A percentile compares a stretch with the other conserved stretches of the same genome.
Conservation (phyloP, 345 rosid genomes). For the Brassica juncea region DNA sequence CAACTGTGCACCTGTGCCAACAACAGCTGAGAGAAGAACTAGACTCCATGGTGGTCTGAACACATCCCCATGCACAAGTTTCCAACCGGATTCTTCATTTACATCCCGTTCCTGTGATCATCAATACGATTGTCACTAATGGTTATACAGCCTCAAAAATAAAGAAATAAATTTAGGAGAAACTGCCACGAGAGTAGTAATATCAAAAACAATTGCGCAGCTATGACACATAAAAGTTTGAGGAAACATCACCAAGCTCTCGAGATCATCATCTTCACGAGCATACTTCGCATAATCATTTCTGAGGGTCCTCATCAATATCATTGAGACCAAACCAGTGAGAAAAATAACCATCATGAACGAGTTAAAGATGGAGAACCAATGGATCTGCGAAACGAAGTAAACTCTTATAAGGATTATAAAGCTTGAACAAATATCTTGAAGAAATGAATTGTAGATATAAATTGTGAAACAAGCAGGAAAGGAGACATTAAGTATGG, state of each 20-base stretch:
- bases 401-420: slow-evolving; percentile 19
- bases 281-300: slow-evolving; percentile 37
- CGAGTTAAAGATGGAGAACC: slow-evolving; percentile 34
- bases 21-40: slow-evolving; percentile 84
- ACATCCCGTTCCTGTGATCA: slow-evolving; percentile 84
- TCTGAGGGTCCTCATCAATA: too few species aligned
- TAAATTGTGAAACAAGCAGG: slow-evolving; percentile 6
- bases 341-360: too few species aligned
- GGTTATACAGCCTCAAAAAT: slow-evolving; percentile 4
- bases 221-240: slow-evolving; percentile 13
- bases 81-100: slow-evolving; percentile 49
- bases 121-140: slow-evolving; percentile 25
- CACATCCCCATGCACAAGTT: slow-evolving; percentile 89
- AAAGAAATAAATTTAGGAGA: not conserved
- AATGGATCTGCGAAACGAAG: slow-evolving; percentile 67
- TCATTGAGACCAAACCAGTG: too few species aligned
- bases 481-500: not conserved
- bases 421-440: slow-evolving; percentile 3
- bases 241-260: slow-evolving; percentile 68
- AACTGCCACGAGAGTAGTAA: slow-evolving; percentile 17
- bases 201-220: not conserved
- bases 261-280: slow-evolving; percentile 94
- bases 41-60: slow-evolving; percentile 58
- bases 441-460: not conserved
- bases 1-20: slow-evolving; percentile 97